phyloP scores from a whole-genome alignment of 805 yeast species.

The Schizosaccharomyces lindneri region DNA sequence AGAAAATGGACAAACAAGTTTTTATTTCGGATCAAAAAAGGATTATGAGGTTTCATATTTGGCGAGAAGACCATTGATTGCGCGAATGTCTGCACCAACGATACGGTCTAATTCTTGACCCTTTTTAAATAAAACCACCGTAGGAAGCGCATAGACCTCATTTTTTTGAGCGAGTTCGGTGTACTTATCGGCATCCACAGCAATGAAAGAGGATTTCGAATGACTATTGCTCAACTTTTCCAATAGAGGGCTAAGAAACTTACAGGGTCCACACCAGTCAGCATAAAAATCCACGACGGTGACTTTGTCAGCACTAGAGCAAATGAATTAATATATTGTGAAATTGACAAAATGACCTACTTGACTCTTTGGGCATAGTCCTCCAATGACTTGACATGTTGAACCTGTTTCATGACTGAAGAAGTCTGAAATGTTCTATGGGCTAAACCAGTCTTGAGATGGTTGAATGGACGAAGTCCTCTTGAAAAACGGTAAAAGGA shows the following conservation, averaged over 20 bases:
- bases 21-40: background rate
- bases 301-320: conserved; percentile 19
- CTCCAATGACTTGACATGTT: too few species aligned
- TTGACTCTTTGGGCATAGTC: too few species aligned
- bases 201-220: conserved; percentile 42
- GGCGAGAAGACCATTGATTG: background rate
- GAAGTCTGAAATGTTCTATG: too few species aligned
- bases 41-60: background rate
- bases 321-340: too few species aligned
- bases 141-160: conserved; percentile 42
- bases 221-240: conserved; percentile 48
- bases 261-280: conserved; percentile 98
- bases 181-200: conserved; percentile 75
- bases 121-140: conserved; percentile 50
- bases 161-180: conserved; percentile 46
- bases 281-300: conserved; percentile 91
- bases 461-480: too few species aligned
- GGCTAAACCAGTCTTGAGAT: too few species aligned
- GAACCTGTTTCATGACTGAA: too few species aligned
- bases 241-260: conserved; percentile 81
- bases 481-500: too few species aligned
- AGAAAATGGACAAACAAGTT: background rate
- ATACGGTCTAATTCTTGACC: conserved; percentile 39
- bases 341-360: too few species aligned
- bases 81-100: background rate